Evolutionary conservation across 768 basidiomycete genomes (phyloP), one percentile per base, ranked within the genome.

Genomic region (Zangia roseola): DNA sequence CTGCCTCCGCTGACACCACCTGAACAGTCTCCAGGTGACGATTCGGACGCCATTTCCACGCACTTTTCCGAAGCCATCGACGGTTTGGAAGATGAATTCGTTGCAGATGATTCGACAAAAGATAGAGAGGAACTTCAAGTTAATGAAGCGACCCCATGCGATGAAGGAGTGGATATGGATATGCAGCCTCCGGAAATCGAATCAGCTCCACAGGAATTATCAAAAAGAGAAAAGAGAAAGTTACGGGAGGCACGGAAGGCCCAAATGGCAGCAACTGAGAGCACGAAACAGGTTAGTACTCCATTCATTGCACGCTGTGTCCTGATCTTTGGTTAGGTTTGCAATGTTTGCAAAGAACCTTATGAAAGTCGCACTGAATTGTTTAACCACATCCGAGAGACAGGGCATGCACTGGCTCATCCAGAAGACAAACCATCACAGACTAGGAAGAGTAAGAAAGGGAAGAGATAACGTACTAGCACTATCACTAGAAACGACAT

Each of bases 211-310:
- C 62, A 42, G 19, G 72, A 69, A 49, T 55, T 79, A 51, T 81
- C 91, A 6, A 97, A 97, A 69, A 82, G 81, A 50, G 91, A 97
- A 26, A 91, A 86, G 67, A 73, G 94, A 40, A 78, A 84, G 41
- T 84, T 86, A 16, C 76, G 82, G 40, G 89, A 95, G 64, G 74
- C 80, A 40, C 91, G 84, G 73, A 91, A 86, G 63, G 75, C 71
- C 6, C 48, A 55, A 35, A 47, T 43, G 14, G 39, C 50, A 19
- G 50, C 49, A 24, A 16, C 40, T 10, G 38, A 38, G 19, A 46
- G 23, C 33, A 5, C 16, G 13, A 10, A 28, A 16, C 55, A 57
- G 45, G 64, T 43, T 38, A 37, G 54, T 50, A 8, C 45, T 26
- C 26, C 13, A 2, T 34, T 42, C 42, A 24, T 49, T 40, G 31